Percentiles rank a stretch among this genome's conserved stretches.
Conservation (phyloP, 2,329 filamentous ascomycete genomes). For the Colletotrichum shisoi region DNA sequence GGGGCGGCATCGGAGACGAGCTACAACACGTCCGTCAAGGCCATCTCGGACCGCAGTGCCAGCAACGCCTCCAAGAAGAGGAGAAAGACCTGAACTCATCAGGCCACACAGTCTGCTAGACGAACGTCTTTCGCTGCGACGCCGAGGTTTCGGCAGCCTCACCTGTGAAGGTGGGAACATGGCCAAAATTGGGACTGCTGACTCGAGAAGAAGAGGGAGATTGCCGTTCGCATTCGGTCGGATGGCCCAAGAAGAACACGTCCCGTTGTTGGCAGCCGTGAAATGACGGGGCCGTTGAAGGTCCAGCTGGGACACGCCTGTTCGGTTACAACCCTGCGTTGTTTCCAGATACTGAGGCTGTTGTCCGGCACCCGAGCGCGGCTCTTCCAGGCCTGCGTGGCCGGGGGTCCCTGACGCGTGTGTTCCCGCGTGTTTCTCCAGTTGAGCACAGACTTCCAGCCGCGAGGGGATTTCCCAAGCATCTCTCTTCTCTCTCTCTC, state of each 20-base stretch:
- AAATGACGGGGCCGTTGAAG: constrained; percentile 1
- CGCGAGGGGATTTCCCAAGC: constrained; percentile 18
- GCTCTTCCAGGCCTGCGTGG: constrained; percentile 18
- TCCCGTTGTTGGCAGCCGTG: not conserved
- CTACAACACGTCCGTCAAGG: constrained; percentile 38
- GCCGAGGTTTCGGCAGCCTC: constrained; percentile 35
- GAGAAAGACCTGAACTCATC: constrained; percentile 33
- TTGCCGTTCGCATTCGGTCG: not conserved
- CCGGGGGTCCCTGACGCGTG: constrained; percentile 6
- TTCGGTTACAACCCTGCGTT: constrained; percentile 12
- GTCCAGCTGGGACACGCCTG: not conserved
- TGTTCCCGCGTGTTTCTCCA: not conserved
- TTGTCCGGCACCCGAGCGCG: constrained; percentile 17
- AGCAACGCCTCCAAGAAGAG: constrained; percentile 35
- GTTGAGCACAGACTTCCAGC: constrained; percentile 31
- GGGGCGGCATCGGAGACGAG: constrained; percentile 36
- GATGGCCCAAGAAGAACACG: not conserved
- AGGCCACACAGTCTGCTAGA: constrained; percentile 12
- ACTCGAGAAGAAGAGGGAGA: constrained; percentile 14
- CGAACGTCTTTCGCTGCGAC: constrained; percentile 18
- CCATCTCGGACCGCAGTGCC: constrained; percentile 31
- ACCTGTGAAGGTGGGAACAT: constrained; percentile 19
- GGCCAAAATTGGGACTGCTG: constrained; percentile 8
- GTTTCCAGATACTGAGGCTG: constrained; percentile 10
- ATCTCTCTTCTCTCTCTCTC: not conserved